These are phyloP conservation scores for Medicago ruthenica DNA, from an alignment of 306 rosid genomes.

Conservation along the genomic window DNA sequence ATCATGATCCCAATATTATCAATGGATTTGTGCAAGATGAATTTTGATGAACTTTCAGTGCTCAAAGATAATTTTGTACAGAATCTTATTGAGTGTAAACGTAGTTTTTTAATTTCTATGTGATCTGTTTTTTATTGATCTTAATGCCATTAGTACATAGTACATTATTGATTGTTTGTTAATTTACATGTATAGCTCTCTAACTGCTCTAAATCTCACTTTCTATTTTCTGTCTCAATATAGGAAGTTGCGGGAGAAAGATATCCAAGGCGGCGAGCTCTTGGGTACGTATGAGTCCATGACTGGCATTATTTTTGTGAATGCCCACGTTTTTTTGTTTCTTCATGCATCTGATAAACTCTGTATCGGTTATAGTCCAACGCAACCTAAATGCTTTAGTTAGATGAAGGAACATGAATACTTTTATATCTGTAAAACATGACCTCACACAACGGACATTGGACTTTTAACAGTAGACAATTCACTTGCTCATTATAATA, in stretches of 20 bases:
- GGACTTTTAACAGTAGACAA: slow-evolving; percentile 29
- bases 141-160: slow-evolving; percentile 22
- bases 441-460: slow-evolving; percentile 8
- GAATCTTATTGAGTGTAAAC: slow-evolving; percentile 3
- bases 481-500: background rate
- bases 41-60: no score
- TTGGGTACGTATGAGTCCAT: slow-evolving; percentile 65
- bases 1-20: no score
- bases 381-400: slow-evolving; percentile 36
- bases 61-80: slow-evolving; percentile 14
- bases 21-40: no score
- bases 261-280: slow-evolving; percentile 56
- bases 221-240: slow-evolving; percentile 36
- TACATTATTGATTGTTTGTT: slow-evolving; percentile 15
- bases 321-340: slow-evolving; percentile 27
- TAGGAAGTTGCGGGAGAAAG: slow-evolving; percentile 60
- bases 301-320: slow-evolving; percentile 18
- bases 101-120: slow-evolving; percentile 3
- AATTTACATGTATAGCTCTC: slow-evolving; percentile 5
- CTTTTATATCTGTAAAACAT: slow-evolving; percentile 9
- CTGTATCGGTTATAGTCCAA: slow-evolving; percentile 30
- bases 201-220: slow-evolving; percentile 33
- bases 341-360: slow-evolving; percentile 24
- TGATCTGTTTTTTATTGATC: slow-evolving; percentile 32
- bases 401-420: slow-evolving; percentile 16